phyloP scores from a whole-genome alignment of 2,329 filamentous ascomycete genomes.

The Fusarium austroafricanum region DNA sequence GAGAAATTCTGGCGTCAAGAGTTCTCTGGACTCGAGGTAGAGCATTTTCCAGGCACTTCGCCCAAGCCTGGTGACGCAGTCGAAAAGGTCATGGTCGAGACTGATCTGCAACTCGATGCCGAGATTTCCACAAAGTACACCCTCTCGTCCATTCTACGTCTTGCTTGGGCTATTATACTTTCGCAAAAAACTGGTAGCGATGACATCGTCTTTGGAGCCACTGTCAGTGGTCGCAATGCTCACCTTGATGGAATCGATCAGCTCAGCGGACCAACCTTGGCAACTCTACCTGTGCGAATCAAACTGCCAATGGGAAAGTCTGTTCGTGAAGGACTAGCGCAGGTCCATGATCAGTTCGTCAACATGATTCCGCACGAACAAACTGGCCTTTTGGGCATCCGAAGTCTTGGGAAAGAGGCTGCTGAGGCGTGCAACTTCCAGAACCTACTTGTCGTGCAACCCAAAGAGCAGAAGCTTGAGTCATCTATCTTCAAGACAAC shows the following conservation, averaged over 20 bases:
- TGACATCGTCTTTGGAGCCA: background rate
- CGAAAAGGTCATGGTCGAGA: background rate
- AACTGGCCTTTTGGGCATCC: background rate
- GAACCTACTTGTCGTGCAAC: constrained; percentile 10
- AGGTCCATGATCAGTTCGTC: background rate
- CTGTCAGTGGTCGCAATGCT: constrained; percentile 3
- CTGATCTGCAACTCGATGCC: background rate
- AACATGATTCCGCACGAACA: constrained; percentile 16
- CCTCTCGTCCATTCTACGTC: background rate
- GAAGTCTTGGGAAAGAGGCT: background rate
- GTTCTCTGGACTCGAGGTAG: background rate
- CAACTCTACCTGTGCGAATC: background rate
- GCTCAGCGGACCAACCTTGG: background rate
- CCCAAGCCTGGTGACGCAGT: background rate
- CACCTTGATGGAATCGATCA: background rate
- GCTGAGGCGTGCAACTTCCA: constrained; percentile 9
- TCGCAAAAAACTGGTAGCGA: background rate
- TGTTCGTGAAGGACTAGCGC: rapidly evolving
- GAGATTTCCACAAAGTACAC: background rate
- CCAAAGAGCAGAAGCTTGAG: background rate
- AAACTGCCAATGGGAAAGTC: background rate
- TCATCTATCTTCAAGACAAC: background rate
- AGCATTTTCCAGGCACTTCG: background rate
- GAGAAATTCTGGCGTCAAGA: constrained; percentile 2
- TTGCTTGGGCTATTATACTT: background rate